Base-by-base conservation (phyloP, 2,329 filamentous ascomycete genomes). In the Emmonsiellopsis sp. region DNA sequence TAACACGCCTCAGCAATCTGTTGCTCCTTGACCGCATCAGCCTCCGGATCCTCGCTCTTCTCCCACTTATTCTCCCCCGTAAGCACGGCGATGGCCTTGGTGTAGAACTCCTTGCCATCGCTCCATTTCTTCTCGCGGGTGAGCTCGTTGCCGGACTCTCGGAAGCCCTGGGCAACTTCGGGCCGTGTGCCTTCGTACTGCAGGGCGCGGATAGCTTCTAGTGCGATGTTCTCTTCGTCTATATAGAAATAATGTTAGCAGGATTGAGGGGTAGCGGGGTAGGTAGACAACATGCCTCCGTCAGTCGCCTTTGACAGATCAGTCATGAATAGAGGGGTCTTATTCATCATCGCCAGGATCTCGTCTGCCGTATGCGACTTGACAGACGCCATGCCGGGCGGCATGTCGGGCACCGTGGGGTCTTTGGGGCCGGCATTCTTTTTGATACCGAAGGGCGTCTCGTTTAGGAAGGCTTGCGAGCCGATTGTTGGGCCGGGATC, bases 241-340 rank as follows among this genome's bases (percentile, higher is more conserved):
- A 55, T 42, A 5, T 8, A 31, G 6, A 43, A 37, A 14, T 55
- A 43, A 50, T 43, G 8, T 13, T 21, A 34, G 3, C 49, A 58
- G 37, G 47, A 50, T 39, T 44, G 46, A 10, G 37, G 36, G 17
- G 17, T 3, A 14, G 11, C 5, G 32, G 2, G 9, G 3, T 9
- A 6, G 21, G 10, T 11, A 7, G 43, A 44, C 27, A 27, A 42
- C 68, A 32, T 63, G 74, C 78, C 76, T 56, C 77, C 76, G 54
- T 77, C 78, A 51, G 77, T 77, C 10, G 77, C 78, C 55, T 81
- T 78, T 55, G 81, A 88, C 36, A 96, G 78, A 60, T 88, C 85
- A 33, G 90, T 97, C 93, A 98, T 98, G 77, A 98, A 98, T 39
- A 98, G 79, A 6, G 93, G 93, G 47, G 80, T 78, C 58, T 83